Evolutionary conservation across 2,329 filamentous ascomycete genomes (phyloP), one percentile per base, ranked within the genome.

Genomic region (Triangularia setosa): DNA sequence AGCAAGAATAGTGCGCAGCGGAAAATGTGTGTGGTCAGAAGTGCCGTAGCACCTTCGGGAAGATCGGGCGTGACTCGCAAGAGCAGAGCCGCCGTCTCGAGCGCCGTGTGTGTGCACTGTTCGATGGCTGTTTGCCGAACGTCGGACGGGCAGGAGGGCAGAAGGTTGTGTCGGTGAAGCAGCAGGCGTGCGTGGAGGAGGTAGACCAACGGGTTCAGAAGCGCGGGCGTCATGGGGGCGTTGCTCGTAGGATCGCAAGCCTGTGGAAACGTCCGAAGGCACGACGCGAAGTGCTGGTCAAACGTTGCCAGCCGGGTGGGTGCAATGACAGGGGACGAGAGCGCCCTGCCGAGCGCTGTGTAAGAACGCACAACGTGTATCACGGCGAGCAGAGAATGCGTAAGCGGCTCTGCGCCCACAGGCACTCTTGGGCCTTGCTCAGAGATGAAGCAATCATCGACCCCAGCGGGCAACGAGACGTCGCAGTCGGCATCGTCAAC

Each of bases 401-500:
- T 87, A 48, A 89, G 80, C 3, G 85, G 83, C 57, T 81, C 80
- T 28, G 75, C 79, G 62, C 79, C 84, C 62, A 77, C 84, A 44
- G 80, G 83, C 40, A 82, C 80, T 54, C 82, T 73, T 69, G 83
- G 82, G 11, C 84, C 84, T 53, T 81, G 80, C 74, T 88, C 76
- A 70, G 85, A 83, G 56, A 93, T 87, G 72, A 87, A 89, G 70
- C 92, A 88, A 71, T 97, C 93, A 74, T 96, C 92, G 24, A 93
- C 84, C 0, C 90, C 85, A 24, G 88, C 89, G 0, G 94, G 94
- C 25, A 97, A 84, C 23, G 86, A 82, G 6, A 93, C 88, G 69
- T 97, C 92, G 79, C 92, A 97, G 75, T 98, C 94, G 30, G 87
- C 84, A 71, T 98, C 94, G 72, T 93, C 84, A 72, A 98, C 96